phyloP scores from a whole-genome alignment of 208 protist genomes.

The Angomonas ambiguus region DNA sequence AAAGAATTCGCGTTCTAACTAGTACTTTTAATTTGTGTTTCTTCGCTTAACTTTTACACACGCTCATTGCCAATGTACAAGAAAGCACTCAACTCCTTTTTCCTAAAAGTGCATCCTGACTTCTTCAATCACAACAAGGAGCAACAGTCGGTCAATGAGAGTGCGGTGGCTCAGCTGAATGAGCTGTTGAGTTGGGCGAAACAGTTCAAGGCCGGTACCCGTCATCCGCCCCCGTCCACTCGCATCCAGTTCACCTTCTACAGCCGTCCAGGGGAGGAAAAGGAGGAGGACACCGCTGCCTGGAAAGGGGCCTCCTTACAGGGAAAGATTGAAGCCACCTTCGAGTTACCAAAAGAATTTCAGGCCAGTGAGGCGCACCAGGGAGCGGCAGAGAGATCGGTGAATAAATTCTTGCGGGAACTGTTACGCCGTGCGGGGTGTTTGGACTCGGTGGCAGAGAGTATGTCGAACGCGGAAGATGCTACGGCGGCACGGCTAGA shows the following conservation, averaged over 20 bases:
- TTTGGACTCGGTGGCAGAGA: slow-evolving; percentile 78
- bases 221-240: slow-evolving; percentile 67
- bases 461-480: slow-evolving; percentile 74
- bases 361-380: slow-evolving; percentile 68
- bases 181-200: slow-evolving; percentile 88
- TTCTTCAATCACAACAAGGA: slow-evolving; percentile 82
- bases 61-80: slow-evolving; percentile 74
- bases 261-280: slow-evolving; percentile 46
- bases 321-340: slow-evolving; percentile 46
- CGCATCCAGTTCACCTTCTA: slow-evolving; percentile 83
- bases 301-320: slow-evolving; percentile 3
- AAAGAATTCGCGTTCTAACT: no score
- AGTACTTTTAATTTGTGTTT: no score
- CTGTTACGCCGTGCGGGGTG: slow-evolving; percentile 77
- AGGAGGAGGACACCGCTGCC: background rate
- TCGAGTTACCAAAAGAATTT: slow-evolving; percentile 77
- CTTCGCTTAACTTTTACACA: slow-evolving; percentile 12
- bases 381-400: slow-evolving; percentile 70
- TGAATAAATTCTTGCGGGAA: slow-evolving; percentile 89
- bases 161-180: slow-evolving; percentile 86
- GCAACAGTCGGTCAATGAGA: slow-evolving; percentile 79
- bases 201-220: slow-evolving; percentile 73
- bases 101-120: slow-evolving; percentile 90
- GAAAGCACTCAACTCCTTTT: slow-evolving; percentile 87
- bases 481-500: slow-evolving; percentile 67